Conservation (phyloP, 306 rosid species). For the Clitoria ternatea region DNA sequence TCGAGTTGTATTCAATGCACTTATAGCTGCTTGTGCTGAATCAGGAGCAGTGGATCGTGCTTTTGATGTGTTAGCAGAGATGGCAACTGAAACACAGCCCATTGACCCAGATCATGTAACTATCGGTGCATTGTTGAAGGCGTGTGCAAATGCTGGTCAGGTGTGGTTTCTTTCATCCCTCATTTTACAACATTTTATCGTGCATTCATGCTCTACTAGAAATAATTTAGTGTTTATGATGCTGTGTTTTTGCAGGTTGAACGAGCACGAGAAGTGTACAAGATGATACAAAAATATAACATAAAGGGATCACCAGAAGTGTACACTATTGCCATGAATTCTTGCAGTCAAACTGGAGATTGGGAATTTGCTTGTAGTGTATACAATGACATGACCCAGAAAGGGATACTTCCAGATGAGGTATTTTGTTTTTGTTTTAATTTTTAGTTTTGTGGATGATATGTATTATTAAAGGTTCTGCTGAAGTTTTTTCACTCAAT, state of each 20-base stretch:
- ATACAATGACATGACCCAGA: conserved; percentile 68
- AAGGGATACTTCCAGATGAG: conserved; percentile 87
- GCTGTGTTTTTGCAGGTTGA: conserved; percentile 55
- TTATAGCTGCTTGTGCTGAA: conserved; percentile 92
- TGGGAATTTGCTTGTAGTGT: conserved; percentile 79
- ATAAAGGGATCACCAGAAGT: conserved; percentile 90
- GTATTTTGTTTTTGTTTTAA: conserved; percentile 38
- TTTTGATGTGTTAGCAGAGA: conserved; percentile 90
- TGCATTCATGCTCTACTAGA: conserved; percentile 10
- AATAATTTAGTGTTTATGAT: conserved; percentile 5
- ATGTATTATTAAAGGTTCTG: neutral
- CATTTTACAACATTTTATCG: neutral
- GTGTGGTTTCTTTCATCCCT: conserved; percentile 33
- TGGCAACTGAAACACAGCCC: conserved; percentile 76
- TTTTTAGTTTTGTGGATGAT: neutral
- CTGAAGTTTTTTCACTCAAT: no score
- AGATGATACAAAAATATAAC: conserved; percentile 63
- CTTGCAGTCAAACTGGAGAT: conserved; percentile 84
- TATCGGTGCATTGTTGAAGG: conserved; percentile 88
- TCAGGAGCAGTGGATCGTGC: conserved; percentile 98
- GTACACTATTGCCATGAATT: conserved; percentile 88
- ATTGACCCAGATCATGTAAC: conserved; percentile 90
- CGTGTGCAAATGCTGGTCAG: conserved; percentile 90
- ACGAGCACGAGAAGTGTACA: conserved; percentile 76
- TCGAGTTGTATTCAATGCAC: conserved; percentile 99